These are phyloP conservation scores for Uncinocarpus reesii DNA, from an alignment of 2,329 filamentous ascomycete species.

Conservation along the genomic window DNA sequence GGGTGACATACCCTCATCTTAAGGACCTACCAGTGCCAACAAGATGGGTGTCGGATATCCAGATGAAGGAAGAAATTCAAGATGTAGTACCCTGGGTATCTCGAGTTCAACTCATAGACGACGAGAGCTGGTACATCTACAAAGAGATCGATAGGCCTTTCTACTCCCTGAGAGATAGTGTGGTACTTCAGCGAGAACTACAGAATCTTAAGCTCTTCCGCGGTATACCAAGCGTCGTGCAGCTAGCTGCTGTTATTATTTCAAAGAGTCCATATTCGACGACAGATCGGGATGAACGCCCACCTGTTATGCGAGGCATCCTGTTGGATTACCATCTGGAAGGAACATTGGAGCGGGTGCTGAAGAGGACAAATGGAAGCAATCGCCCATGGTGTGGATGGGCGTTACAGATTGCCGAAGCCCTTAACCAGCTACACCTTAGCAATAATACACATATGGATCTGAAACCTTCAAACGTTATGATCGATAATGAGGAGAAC, in stretches of 20 bases:
- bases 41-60: constrained; percentile 3
- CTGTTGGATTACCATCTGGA: constrained; percentile 18
- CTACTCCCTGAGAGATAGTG: constrained; percentile 7
- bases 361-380: neutral
- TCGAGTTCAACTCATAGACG: neutral
- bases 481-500: constrained; percentile 17
- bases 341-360: constrained; percentile 1
- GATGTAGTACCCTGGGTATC: neutral
- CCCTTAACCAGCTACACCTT: constrained; percentile 13
- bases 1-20: constrained; percentile 9
- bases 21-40: constrained; percentile 10
- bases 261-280: constrained; percentile 6
- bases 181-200: constrained; percentile 5
- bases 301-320: constrained; percentile 14
- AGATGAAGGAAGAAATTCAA: constrained; percentile 1
- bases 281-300: neutral
- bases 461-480: constrained; percentile 19
- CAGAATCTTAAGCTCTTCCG: neutral
- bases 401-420: constrained; percentile 16
- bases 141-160: constrained; percentile 10
- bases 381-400: constrained; percentile 8
- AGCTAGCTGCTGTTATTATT: neutral
- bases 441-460: constrained; percentile 17
- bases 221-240: constrained; percentile 2
- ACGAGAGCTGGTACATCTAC: constrained; percentile 8